A percentile compares a stretch with the other conserved stretches of the same genome.
Evolutionary conservation across 768 basidiomycete species (phyloP).

Genomic region (Sutorius australiensis): DNA sequence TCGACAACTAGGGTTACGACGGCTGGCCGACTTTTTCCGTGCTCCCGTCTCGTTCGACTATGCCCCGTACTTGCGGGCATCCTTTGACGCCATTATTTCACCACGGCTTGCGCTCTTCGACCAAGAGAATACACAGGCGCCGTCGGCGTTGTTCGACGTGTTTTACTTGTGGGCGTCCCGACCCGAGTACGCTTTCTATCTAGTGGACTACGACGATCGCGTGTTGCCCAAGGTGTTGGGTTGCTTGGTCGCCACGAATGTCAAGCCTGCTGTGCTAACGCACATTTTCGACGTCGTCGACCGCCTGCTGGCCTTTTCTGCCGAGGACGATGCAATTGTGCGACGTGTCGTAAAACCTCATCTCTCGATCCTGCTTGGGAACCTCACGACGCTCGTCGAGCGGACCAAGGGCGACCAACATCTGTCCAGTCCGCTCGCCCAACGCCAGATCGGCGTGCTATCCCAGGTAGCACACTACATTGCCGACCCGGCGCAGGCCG

Average conservation of each 20-base stretch:
- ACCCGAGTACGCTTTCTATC: constrained; percentile 51
- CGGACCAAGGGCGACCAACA: constrained; percentile 48
- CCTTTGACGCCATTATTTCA: constrained; percentile 71
- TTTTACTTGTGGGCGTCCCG: constrained; percentile 73
- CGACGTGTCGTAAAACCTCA: constrained; percentile 63
- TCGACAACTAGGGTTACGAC: constrained; percentile 80
- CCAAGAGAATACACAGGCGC: constrained; percentile 86
- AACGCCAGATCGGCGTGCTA: constrained; percentile 79
- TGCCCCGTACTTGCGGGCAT: constrained; percentile 57
- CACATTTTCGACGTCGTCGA: constrained; percentile 86
- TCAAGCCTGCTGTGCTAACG: constrained; percentile 80
- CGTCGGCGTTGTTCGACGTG: constrained; percentile 83
- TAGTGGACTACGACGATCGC: constrained; percentile 65
- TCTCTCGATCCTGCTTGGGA: constrained; percentile 64
- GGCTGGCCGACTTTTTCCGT: constrained; percentile 85
- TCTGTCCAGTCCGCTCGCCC: constrained; percentile 61
- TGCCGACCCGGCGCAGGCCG: constrained; percentile 65
- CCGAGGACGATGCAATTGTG: constrained; percentile 46
- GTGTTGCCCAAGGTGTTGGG: constrained; percentile 76
- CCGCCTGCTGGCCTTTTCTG: constrained; percentile 54
- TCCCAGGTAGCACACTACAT: constrained; percentile 77
- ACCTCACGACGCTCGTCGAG: constrained; percentile 67
- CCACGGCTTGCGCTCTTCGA: constrained; percentile 76
- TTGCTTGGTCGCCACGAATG: constrained; percentile 76
- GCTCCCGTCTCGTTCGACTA: constrained; percentile 73